Percentiles rank a stretch among this genome's conserved stretches.
phyloP scores from a whole-genome alignment of 73 alveolate species.

The Blepharisma stoltei region DNA sequence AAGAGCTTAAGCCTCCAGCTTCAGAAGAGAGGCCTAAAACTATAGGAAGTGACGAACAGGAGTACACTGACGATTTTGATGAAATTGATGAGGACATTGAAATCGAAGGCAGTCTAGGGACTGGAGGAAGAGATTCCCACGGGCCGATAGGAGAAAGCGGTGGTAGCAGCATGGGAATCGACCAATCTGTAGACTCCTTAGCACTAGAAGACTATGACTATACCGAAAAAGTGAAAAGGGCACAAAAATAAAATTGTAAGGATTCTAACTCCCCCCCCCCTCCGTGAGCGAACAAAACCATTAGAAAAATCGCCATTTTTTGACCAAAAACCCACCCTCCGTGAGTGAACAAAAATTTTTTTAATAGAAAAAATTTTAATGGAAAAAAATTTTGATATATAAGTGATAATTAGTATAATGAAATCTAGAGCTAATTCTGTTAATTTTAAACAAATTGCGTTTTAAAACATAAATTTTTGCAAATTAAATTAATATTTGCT shows the following conservation, averaged over 20 bases:
- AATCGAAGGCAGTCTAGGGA: not conserved
- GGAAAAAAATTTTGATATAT: too few species aligned
- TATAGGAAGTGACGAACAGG: not conserved
- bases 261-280: too few species aligned
- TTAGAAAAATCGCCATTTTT: too few species aligned
- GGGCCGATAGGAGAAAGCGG: not conserved
- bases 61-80: constrained; percentile 5
- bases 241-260: not conserved
- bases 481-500: too few species aligned
- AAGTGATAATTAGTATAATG: too few species aligned
- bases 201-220: constrained; percentile 14
- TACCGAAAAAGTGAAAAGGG: not conserved
- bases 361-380: too few species aligned
- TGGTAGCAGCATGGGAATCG: constrained; percentile 3
- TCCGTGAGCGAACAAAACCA: too few species aligned
- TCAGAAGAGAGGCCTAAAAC: not conserved
- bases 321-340: too few species aligned
- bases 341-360: too few species aligned
- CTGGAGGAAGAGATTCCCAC: not conserved
- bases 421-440: too few species aligned
- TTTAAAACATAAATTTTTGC: too few species aligned
- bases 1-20: not conserved
- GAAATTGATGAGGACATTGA: constrained; percentile 28
- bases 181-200: not conserved
- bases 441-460: too few species aligned